These are phyloP conservation scores for Cytospora leucostoma DNA, from an alignment of 2,329 filamentous ascomycete genomes.

Conservation along the genomic window DNA sequence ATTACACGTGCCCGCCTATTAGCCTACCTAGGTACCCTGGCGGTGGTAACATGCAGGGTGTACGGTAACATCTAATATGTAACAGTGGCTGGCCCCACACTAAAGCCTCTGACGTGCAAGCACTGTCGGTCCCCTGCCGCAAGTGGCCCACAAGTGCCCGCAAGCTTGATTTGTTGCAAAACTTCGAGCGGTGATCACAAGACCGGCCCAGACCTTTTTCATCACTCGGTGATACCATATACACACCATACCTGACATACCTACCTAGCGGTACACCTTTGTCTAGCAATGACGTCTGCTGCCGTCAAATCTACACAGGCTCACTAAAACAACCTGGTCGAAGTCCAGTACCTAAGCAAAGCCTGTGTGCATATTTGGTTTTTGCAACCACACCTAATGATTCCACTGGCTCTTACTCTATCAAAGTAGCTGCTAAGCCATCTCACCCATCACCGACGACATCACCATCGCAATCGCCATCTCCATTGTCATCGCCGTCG, in stretches of 20 bases:
- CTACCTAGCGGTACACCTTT: background rate
- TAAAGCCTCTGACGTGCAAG: conserved; percentile 25
- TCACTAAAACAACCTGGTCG: background rate
- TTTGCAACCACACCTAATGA: background rate
- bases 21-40: too few relatives aligned
- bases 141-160: background rate
- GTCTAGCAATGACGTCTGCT: background rate
- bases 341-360: background rate
- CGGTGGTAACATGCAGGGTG: too few relatives aligned
- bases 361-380: background rate
- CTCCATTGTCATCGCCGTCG: background rate
- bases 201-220: conserved; percentile 12
- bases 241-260: too few relatives aligned
- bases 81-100: conserved; percentile 14
- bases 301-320: background rate
- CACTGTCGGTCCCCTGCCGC: conserved; percentile 13
- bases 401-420: background rate
- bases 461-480: too few relatives aligned
- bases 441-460: too few relatives aligned
- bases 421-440: background rate
- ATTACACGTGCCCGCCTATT: too few relatives aligned
- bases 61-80: background rate
- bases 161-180: conserved; percentile 24
- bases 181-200: conserved; percentile 16
- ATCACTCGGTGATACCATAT: too few relatives aligned